Conservation (phyloP, 768 basidiomycete genomes). For the Kwoniella bestiolae region DNA sequence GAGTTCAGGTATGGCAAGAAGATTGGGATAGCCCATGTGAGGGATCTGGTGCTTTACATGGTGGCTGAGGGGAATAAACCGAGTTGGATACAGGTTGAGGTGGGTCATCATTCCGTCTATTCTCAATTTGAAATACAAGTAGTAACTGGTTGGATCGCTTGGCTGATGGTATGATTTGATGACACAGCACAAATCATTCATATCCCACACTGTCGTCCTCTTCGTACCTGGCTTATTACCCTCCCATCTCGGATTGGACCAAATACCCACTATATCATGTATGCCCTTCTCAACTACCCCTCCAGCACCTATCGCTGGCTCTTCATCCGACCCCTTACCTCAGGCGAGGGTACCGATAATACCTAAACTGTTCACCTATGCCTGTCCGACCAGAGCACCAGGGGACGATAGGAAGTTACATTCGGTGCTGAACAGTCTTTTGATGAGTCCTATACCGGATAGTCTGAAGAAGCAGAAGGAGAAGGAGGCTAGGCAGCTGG, state of each 20-base stretch:
- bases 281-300: conserved; percentile 62
- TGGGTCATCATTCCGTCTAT: conserved; percentile 53
- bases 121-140: not conserved
- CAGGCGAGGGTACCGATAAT: conserved; percentile 64
- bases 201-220: conserved; percentile 77
- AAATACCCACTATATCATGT: conserved; percentile 64
- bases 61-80: conserved; percentile 80
- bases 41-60: conserved; percentile 82
- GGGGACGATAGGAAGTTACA: conserved; percentile 86
- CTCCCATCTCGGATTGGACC: conserved; percentile 67
- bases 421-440: conserved; percentile 79
- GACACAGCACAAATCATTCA: conserved; percentile 71
- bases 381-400: conserved; percentile 88
- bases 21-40: conserved; percentile 80
- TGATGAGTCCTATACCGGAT: conserved; percentile 75
- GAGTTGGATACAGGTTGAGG: conserved; percentile 84
- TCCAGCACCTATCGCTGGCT: conserved; percentile 58
- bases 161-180: no score
- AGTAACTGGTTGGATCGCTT: not conserved
- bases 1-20: conserved; percentile 79
- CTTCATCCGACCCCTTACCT: conserved; percentile 58
- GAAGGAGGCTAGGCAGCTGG: conserved; percentile 60
- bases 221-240: conserved; percentile 86
- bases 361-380: conserved; percentile 78
- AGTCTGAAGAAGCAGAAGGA: conserved; percentile 60